Evolutionary conservation across 1,139 yeast genomes (phyloP), one percentile per base, ranked within the genome.

Genomic region (Kluyveromyces sp.): DNA sequence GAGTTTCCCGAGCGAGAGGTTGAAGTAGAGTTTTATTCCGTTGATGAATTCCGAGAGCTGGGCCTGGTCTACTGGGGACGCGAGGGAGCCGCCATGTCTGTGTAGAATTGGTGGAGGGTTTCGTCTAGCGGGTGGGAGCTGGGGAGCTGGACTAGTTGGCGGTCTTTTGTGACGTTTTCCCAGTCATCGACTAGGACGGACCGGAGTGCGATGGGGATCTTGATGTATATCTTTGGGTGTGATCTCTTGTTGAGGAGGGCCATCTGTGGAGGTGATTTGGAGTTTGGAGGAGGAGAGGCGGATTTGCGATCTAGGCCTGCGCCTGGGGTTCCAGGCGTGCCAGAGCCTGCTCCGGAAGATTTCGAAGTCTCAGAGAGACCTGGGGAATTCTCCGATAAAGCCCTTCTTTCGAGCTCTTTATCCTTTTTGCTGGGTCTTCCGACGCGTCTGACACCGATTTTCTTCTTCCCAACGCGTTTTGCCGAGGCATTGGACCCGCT

Each of bases 111-210:
- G 30, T 66, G 57, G 8, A 89, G 63, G 3, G 87, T 75, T 3
- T 66, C 68, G 2, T 71, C 66, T 1, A 84, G 83, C 0, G 77
- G 73, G 8, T 71, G 67, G 25, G 66, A 61, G 3, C 79, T 67
- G 0, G 96, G 95, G 37, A 88, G 63, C 28, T 74, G 66, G 5
- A 86, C 75, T 32, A 87, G 63, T 61, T 81, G 79, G 45, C 83
- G 82, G 53, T 86, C 85, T 58, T 86, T 86, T 1, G 97, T 88
- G 42, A 90, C 75, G 55, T 72, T 74, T 63, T 90, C 96, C 97
- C 97, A 92, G 68, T 92, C 97, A 60, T 88, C 90, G 1, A 90
- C 95, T 39, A 92, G 68, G 4, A 81, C 58, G 3, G 83, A 72
- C 63, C 88, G 89, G 50, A 92, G 70, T 38, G 72, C 68, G 47